phyloP scores from a whole-genome alignment of 2,329 filamentous ascomycete genomes.

The Cladosporium halotolerans region DNA sequence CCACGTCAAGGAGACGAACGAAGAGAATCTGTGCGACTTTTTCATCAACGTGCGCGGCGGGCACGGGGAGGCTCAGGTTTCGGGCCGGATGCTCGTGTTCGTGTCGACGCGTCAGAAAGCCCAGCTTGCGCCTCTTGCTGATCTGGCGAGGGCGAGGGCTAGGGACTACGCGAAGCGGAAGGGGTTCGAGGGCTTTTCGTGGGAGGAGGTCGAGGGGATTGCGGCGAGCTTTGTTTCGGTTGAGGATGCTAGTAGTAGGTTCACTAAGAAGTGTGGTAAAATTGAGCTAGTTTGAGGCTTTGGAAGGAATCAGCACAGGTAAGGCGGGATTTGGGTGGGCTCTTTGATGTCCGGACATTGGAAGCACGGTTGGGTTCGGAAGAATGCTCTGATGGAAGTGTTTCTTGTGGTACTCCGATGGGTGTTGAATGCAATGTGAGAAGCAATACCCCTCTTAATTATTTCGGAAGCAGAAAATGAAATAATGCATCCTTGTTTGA shows the following conservation, averaged over 20 bases:
- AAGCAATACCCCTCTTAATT: no score
- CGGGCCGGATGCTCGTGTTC: not conserved
- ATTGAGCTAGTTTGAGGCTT: not conserved
- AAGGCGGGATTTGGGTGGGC: no score
- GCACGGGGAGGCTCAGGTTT: not conserved
- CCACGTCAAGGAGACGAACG: not conserved
- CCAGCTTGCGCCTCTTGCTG: not conserved
- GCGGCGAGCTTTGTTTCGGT: conserved; percentile 1
- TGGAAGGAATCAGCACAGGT: no score
- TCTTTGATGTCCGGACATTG: no score
- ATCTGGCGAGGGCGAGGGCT: not conserved
- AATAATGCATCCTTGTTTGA: no score
- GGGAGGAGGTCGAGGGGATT: not conserved
- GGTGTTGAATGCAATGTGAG: no score
- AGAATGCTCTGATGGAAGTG: no score
- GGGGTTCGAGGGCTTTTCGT: not conserved
- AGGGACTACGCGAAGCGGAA: not conserved
- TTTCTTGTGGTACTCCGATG: no score
- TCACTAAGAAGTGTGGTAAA: not conserved
- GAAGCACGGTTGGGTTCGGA: no score
- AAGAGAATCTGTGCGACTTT: not conserved
- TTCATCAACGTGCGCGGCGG: not conserved
- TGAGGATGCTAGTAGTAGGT: not conserved
- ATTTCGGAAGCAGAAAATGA: no score
- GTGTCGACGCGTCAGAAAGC: not conserved